Base-by-base conservation (phyloP, 371 early-diverging fungal species). In the Nematocida sp. region DNA sequence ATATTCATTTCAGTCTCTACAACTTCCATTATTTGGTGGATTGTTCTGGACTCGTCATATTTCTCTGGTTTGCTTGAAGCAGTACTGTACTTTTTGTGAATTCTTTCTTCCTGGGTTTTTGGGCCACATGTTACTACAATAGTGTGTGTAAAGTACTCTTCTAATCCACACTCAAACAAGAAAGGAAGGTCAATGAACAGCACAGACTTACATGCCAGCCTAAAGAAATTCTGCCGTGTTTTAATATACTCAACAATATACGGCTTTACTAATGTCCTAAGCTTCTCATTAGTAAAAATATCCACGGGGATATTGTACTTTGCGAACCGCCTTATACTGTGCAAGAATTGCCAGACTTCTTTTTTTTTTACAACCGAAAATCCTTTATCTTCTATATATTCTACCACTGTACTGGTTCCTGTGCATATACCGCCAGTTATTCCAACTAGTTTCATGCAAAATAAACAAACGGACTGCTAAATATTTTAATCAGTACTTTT, bases 101-200 rank as follows among this genome's bases (percentile, higher is more conserved):
- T 27, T 60, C 80, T 67, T 47, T 78, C 80, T 70, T 78, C 71
- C 57, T 78, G 80, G 40, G 80, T 70, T 44, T 78, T 78, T 69
- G 80, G 80, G 13, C 80, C 80, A 54, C 80, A 78, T 27, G 80
- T 78, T 39, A 78, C 71, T 18, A 78, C 80, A 6, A 70, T 15
- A 27, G 69, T 42, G 52, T 39, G 54, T 18, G 20, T 50, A 42
- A 78, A 78, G 33, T 70, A 70, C 33, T 71, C 56, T 33, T 67
- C 69, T n/a, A 78, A 20, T 23, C 27, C 39, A 57, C 80, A 78
- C 62, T 78, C 80, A 57, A 55, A 78, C n/a, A 78, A 60, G 39
- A 78, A 78, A 23, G 80, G 71, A 0, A 78, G 50, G 50, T 78
- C 80, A 11, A 71, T 47, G 46, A 78, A 78, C 5, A 78, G 18